phyloP scores from a whole-genome alignment of 1,284 basidiomycete genomes.

The Ceratobasidium sp. region DNA sequence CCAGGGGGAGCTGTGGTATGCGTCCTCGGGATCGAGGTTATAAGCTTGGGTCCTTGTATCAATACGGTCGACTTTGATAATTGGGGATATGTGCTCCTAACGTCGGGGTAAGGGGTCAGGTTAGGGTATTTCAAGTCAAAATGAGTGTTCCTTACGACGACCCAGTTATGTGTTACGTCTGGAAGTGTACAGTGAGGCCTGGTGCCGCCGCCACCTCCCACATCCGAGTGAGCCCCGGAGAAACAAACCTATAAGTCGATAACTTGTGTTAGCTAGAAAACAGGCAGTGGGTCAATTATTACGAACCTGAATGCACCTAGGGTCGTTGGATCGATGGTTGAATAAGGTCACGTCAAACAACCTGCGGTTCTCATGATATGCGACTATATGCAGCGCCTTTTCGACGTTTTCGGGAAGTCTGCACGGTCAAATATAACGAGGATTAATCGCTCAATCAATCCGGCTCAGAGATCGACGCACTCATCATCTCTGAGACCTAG shows the following conservation, averaged over 20 bases:
- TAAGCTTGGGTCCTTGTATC: too few species aligned
- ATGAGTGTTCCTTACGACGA: constrained; percentile 9
- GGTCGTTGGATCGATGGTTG: not conserved
- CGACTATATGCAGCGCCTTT: constrained; percentile 41
- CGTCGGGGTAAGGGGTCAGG: too few species aligned
- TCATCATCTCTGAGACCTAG: constrained; percentile 20
- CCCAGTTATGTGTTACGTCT: constrained; percentile 17
- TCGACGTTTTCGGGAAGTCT: constrained; percentile 42
- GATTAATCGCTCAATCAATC: not conserved
- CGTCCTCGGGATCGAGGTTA: too few species aligned
- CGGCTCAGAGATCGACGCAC: not conserved
- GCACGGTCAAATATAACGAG: not conserved
- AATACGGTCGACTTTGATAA: not conserved
- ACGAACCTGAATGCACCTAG: constrained; percentile 30
- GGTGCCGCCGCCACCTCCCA: constrained; percentile 29
- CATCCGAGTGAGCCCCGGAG: constrained; percentile 45
- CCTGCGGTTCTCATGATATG: constrained; percentile 45
- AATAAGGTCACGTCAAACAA: constrained; percentile 26
- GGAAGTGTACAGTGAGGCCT: constrained; percentile 8
- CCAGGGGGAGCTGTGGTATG: too few species aligned
- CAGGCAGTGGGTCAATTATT: not conserved
- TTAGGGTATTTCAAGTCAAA: not conserved
- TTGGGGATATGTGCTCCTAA: constrained; percentile 2
- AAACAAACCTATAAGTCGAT: constrained; percentile 45
- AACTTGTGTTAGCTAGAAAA: too few species aligned